Base-by-base conservation (phyloP, 225 moss, liverwort and hornwort species). In the Marchantia paleacea region DNA sequence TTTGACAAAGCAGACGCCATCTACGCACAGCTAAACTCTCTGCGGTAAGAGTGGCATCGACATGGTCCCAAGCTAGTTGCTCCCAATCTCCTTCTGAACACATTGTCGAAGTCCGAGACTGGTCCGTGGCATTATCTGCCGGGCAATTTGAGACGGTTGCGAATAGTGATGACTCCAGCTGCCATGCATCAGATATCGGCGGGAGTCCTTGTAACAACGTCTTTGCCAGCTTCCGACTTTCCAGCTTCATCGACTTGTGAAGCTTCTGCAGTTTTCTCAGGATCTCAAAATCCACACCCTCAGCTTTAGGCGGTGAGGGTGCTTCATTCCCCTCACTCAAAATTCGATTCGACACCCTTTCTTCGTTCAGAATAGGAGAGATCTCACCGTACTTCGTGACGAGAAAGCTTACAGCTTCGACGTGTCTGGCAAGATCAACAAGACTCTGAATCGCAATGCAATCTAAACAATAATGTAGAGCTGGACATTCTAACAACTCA, bases 1-100 rank as follows among this genome's bases (percentile, higher is more conserved):
- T 88, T 75, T 85, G 85, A 89, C 93, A 95, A 16, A 91, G 49
- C 79, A 97, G 93, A 76, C 78, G 79, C 95, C 92, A 93, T 85
- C 95, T 91, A 82, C 63, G 81, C 84, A 81, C 76, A 60, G 66
- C 25, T 55, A 86, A 57, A 29, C 73, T 76, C 49, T 81, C 75
- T 67, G 24, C 47, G 28, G 69, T 86, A 15, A 86, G 53, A 52
- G 75, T 73, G 52, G 80, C 60, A 69, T 55, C 77, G 68, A 78
- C 71, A 24, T 10, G 50, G 66, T 76, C 72, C 82, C 76, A 78
- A 54, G 39, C 53, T 16, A 39, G 72, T 48, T 63, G 49, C 55
- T 48, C 15, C 11, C 39, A 65, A 7, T 67, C 11, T 31, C 22
- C 52, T 14, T 52, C 30, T 8, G 69, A 52, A 71, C 9, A 28